Conservation (phyloP, 2,329 filamentous ascomycete genomes). For the Sclerotinia minor region DNA sequence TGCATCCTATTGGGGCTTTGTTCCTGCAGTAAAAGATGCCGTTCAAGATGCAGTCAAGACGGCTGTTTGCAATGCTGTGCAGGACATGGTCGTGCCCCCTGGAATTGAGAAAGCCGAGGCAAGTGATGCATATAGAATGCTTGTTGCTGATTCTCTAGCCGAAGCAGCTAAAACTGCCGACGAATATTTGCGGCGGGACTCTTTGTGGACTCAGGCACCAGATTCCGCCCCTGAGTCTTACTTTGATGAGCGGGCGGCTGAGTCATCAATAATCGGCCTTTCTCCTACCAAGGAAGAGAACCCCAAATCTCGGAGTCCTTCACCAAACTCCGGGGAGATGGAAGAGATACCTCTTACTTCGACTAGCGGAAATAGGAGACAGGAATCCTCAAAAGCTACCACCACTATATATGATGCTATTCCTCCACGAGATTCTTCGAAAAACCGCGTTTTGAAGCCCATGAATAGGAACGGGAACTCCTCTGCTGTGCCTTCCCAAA, state of each 20-base stretch:
- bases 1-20: constrained; percentile 38
- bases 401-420: constrained; percentile 19
- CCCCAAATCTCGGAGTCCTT: background rate
- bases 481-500: constrained; percentile 22
- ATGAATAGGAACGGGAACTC: constrained; percentile 24
- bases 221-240: background rate
- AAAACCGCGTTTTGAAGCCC: constrained; percentile 25
- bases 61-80: constrained; percentile 37
- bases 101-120: constrained; percentile 30
- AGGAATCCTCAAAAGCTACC: constrained; percentile 23
- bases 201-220: constrained; percentile 29
- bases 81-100: constrained; percentile 32
- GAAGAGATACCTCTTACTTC: constrained; percentile 23
- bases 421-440: constrained; percentile 30
- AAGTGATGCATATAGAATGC: constrained; percentile 33
- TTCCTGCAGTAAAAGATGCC: constrained; percentile 35
- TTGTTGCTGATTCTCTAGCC: constrained; percentile 34
- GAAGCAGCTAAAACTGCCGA: constrained; percentile 35
- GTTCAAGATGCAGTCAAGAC: constrained; percentile 37
- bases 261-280: constrained; percentile 13
- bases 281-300: background rate
- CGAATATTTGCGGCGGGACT: constrained; percentile 33
- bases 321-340: constrained; percentile 3
- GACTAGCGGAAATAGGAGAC: constrained; percentile 23
- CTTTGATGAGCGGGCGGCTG: background rate